Base-by-base conservation (phyloP, 129 eudicot genomes). In the Tagetes erecta region DNA sequence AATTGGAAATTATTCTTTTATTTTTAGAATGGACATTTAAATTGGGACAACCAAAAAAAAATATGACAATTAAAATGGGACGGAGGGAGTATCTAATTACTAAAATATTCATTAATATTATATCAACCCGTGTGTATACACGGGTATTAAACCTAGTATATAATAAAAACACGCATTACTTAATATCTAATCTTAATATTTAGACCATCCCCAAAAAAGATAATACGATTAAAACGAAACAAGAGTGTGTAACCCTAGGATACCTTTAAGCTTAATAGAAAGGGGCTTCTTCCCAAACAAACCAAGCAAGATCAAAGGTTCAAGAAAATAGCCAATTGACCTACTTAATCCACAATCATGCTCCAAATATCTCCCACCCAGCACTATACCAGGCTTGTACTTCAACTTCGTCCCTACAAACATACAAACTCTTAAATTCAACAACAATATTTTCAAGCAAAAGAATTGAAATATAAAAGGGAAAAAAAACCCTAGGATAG, bases 241-340 rank as follows among this genome's bases (percentile, higher is more conserved):
- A 59, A 73, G 27, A 20, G 27, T 20, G 27, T 20, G 27, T 20
- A 20, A 20, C 27, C 27, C 27, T 20, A 20, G 27, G 45, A 5
- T 78, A 90, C 98, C 98, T 88, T 80, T 88, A 12, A 94, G 97
- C 72, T 85, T 85, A 58, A 94, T 94, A 30, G 81, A 82, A 57
- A 88, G 90, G 12, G 97, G 88, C 44, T 88, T 94, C 84, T 94
- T 91, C 74, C 88, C 97, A 39, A 94, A 94, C 84, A 94, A 86
- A 59, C 84, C 94, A 44, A 91, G 80, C 82, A 94, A 87, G 60
- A 88, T 74, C 75, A 94, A 77, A 4, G 99, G 97, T 83, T 94
- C 97, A 69, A 94, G 60, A 70, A 91, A 94, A 68, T 88, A 94
- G 14, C 97, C 96, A 39, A 94, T 91, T 27, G 97, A 80, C 8